Evolutionary conservation across 1,284 basidiomycete species (phyloP), one percentile per base, ranked within the genome.

Genomic region (Rhodotorula sp.): DNA sequence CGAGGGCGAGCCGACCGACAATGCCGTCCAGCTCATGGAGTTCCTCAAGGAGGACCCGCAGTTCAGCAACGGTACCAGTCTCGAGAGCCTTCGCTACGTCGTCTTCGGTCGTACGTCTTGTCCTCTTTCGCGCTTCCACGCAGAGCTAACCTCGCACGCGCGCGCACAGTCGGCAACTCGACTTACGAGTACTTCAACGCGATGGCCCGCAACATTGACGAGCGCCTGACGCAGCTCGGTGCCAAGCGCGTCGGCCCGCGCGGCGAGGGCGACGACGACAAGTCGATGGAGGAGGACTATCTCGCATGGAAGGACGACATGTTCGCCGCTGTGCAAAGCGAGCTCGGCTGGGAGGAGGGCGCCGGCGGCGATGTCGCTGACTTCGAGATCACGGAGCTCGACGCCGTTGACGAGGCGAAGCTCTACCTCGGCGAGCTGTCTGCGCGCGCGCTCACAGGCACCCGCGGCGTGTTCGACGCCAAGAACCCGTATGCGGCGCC

Each of bases 271-370:
- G 96, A 99, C 80, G 96, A 99, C 81, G 96, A 99, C 83, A 97
- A 97, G 86, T 94, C 91, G 80, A 96, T 99, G 92, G 96, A 99
- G 82, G 97, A 99, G 84, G 96, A 99, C 83, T 99, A 98, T 82
- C 87, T 99, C n/a, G 94, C 92, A 76, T 99, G 96, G 96, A 99
- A 99, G 83, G 96, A 99, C 81, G 87, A 86, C 78, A 95, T 97
- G 94, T 97, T 94, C 89, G 89, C 91, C 58, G 88, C 89, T 10
- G 92, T 99, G 72, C 87, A 93, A 39, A 82, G 86, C 74, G 86
- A 87, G 61, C 87, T 97, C 86, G 86, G 87, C 73, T 92, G 97
- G 68, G 94, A 98, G 82, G 96, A 98, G 82, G 96, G 97, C 69
- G 92, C 93, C 78, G 93, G 93, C 67, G 94, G 92, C 70, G 96